A percentile compares a stretch with the other conserved stretches of the same genome.
Conservation (phyloP, 2,329 filamentous ascomycete genomes). For the Anthostomella pinea region DNA sequence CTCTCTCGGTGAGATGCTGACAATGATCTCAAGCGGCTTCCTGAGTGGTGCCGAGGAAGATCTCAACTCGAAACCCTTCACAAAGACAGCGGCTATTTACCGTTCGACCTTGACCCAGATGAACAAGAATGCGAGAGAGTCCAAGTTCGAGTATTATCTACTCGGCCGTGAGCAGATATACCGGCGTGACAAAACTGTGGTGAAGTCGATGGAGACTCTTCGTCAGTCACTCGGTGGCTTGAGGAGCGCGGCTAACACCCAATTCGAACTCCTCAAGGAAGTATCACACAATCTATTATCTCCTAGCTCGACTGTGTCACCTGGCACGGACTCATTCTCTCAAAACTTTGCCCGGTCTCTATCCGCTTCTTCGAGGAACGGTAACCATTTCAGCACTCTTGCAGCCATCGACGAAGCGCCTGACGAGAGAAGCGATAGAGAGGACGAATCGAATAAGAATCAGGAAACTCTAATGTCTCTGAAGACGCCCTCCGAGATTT, state of each 20-base stretch:
- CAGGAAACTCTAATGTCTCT: too few species aligned
- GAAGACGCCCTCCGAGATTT: slow-evolving; percentile 75
- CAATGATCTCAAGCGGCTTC: slow-evolving; percentile 78
- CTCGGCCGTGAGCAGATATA: slow-evolving; percentile 78
- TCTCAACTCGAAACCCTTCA: slow-evolving; percentile 64
- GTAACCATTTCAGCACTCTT: slow-evolving; percentile 43
- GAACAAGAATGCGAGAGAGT: slow-evolving; percentile 75
- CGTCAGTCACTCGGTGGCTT: slow-evolving; percentile 88
- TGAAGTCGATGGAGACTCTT: slow-evolving; percentile 79
- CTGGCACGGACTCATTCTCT: slow-evolving; percentile 30
- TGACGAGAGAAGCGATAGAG: slow-evolving; percentile 52
- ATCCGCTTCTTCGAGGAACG: slow-evolving; percentile 33
- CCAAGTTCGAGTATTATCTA: slow-evolving; percentile 85
- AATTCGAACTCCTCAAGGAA: slow-evolving; percentile 80
- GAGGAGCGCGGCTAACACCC: slow-evolving; percentile 82
- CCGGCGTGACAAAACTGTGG: slow-evolving; percentile 72
- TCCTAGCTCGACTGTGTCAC: slow-evolving; percentile 30
- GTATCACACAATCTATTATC: slow-evolving; percentile 33
- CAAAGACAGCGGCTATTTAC: slow-evolving; percentile 60
- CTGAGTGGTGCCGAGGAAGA: slow-evolving; percentile 79
- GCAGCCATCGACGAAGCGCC: slow-evolving; percentile 62
- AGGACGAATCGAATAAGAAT: slow-evolving; percentile 33
- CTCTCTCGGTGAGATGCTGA: slow-evolving; percentile 76
- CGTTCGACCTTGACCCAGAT: slow-evolving; percentile 66
- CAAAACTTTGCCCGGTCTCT: slow-evolving; percentile 24